These are phyloP conservation scores for Erysimum cheiranthoides DNA, from an alignment of 345 rosid genomes.

Conservation along the genomic window DNA sequence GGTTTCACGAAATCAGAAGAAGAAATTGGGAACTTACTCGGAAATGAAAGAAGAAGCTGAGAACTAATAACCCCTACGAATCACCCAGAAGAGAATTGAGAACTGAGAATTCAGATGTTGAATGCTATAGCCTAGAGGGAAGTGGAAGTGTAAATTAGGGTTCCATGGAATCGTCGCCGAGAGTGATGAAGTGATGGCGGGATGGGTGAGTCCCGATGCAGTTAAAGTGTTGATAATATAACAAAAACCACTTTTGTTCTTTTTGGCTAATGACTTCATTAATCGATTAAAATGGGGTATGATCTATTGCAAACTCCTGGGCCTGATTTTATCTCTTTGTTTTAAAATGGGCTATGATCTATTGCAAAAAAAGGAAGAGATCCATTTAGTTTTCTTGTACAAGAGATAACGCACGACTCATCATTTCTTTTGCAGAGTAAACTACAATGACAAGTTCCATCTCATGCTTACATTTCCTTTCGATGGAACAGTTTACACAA, in stretches of 20 bases:
- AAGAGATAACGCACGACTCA: not conserved
- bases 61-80: too few relatives aligned
- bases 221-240: not conserved
- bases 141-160: not conserved
- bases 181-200: not conserved
- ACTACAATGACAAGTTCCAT: too few relatives aligned
- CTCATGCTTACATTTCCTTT: too few relatives aligned
- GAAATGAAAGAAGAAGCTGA: not conserved
- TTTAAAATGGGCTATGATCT: not conserved
- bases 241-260: not conserved
- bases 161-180: not conserved
- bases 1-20: not conserved
- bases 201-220: not conserved
- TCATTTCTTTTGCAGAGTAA: not conserved
- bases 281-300: not conserved
- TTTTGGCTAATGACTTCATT: not conserved
- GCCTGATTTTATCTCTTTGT: not conserved
- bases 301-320: not conserved
- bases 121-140: not conserved
- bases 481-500: not conserved
- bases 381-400: too few relatives aligned
- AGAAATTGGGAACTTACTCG: conserved; percentile 1
- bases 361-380: too few relatives aligned
- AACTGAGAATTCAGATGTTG: not conserved
- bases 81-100: too few relatives aligned